Base-by-base conservation (phyloP, 2,329 filamentous ascomycete species). In the Cladophialophora chaetospira region DNA sequence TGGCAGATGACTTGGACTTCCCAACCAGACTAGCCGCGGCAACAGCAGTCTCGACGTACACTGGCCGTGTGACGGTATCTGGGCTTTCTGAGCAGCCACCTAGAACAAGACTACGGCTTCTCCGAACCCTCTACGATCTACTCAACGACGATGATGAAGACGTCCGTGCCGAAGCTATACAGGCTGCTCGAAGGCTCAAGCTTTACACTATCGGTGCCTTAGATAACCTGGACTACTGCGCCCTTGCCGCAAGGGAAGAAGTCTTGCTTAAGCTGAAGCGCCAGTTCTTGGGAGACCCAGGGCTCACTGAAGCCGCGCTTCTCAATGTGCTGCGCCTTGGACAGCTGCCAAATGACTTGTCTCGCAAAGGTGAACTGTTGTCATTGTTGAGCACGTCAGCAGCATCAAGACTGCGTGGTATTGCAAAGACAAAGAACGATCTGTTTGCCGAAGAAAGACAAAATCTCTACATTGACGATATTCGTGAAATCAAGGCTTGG, bases 71-170 rank as follows among this genome's bases (percentile, higher is more conserved):
- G 8, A 4, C 36, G 21, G 25, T n/a, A 6, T 19, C 13, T 46
- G 33, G n/a, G 3, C 5, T 91, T 23, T 83, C 13, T 69, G 38
- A 66, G 64, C 40, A 42, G 62, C 65, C 6, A 48, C 62, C 4
- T 52, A 61, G 6, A 51, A 53, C 50, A 57, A 53, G 35, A 67
- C 67, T 45, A 44, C 65, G 35, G 63, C 58, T 60, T 52, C 60
- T 57, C 67, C 58, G 59, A 61, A 77, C 86, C 3, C 75, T 93
- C 1, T 92, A 94, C 71, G 86, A 91, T 68, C 78, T 85, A 43
- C 79, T 96, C 3, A 88, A 89, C 68, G 94, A 97, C 68, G 93
- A 97, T 68, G 93, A 97, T 68, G 90, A 96, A 60, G 91, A 97
- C 55, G 82, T 97, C 61, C 84, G 93, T 42, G 82, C 87, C 29